Evolutionary conservation across 305 asterid genomes (phyloP).

Genomic region (Fraxinus latifolia): DNA sequence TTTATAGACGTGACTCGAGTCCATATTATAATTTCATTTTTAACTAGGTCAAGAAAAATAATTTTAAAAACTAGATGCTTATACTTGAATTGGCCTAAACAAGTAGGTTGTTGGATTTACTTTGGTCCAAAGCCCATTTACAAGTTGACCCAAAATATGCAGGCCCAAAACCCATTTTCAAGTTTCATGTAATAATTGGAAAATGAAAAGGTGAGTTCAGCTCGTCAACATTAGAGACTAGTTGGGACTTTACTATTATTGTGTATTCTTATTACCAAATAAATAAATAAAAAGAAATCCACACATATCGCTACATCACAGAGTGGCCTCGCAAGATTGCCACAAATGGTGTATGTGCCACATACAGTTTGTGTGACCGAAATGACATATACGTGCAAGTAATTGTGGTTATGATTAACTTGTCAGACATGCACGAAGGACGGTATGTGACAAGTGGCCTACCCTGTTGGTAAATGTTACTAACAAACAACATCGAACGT

Average conservation of each 20-base stretch:
- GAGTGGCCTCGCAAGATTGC: not conserved
- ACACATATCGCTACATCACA: not conserved
- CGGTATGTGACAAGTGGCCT: not conserved
- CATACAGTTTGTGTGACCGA: not conserved
- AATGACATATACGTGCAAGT: not conserved
- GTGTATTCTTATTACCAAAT: not conserved
- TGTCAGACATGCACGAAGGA: not conserved
- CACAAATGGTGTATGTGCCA: not conserved
- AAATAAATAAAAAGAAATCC: not conserved
- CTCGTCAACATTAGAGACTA: not conserved
- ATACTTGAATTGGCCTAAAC: too few relatives aligned
- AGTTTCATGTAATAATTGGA: not conserved
- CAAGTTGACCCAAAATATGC: not conserved
- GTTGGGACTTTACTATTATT: not conserved
- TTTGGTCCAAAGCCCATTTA: not conserved
- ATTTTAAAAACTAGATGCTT: too few relatives aligned
- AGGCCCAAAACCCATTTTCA: not conserved
- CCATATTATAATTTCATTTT: too few relatives aligned
- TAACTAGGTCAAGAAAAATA: too few relatives aligned
- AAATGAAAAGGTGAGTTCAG: not conserved
- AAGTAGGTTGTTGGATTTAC: not conserved
- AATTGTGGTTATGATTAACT: too few relatives aligned
- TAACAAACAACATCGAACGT: not conserved
- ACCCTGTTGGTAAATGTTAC: not conserved
- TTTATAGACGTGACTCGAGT: too few relatives aligned